Evolutionary conservation across 2,329 filamentous ascomycete species (phyloP).

Genomic region (Claviceps sp.): DNA sequence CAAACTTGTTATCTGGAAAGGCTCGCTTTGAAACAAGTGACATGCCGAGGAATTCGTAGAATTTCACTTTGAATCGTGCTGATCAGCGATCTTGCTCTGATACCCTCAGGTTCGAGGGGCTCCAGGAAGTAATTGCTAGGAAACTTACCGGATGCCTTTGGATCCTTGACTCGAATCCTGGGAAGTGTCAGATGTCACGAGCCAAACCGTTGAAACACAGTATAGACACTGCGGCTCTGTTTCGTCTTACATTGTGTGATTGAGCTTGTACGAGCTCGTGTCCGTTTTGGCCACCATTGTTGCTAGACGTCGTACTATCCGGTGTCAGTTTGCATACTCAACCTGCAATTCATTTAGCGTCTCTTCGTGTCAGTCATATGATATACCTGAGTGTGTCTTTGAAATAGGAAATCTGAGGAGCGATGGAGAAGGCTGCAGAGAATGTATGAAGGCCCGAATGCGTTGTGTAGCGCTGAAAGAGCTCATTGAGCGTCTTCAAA

Average conservation of each 20-base stretch:
- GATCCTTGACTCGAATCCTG: conserved; percentile 91
- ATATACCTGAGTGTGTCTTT: background rate
- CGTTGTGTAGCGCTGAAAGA: conserved; percentile 13
- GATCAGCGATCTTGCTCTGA: background rate
- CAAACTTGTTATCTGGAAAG: conserved; percentile 81
- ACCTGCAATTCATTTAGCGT: background rate
- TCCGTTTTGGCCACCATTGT: conserved; percentile 60
- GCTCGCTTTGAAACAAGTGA: conserved; percentile 67
- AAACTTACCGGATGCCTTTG: conserved; percentile 55
- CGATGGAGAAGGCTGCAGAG: conserved; percentile 6
- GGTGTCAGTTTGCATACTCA: background rate
- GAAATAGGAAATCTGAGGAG: conserved; percentile 3
- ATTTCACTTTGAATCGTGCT: conserved; percentile 48
- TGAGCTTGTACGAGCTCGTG: conserved; percentile 64
- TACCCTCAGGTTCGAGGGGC: background rate
- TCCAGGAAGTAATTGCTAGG: no score
- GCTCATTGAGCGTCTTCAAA: conserved; percentile 12
- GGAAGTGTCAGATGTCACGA: conserved; percentile 1
- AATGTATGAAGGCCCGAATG: conserved; percentile 13
- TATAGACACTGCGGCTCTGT: background rate
- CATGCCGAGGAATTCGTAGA: conserved; percentile 89
- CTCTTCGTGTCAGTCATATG: background rate
- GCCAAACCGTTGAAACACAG: conserved; percentile 2
- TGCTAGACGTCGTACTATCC: conserved; percentile 1
- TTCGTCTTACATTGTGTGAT: conserved; percentile 64